phyloP scores from a whole-genome alignment of 257 asterid species.

The Striga asiatica region DNA sequence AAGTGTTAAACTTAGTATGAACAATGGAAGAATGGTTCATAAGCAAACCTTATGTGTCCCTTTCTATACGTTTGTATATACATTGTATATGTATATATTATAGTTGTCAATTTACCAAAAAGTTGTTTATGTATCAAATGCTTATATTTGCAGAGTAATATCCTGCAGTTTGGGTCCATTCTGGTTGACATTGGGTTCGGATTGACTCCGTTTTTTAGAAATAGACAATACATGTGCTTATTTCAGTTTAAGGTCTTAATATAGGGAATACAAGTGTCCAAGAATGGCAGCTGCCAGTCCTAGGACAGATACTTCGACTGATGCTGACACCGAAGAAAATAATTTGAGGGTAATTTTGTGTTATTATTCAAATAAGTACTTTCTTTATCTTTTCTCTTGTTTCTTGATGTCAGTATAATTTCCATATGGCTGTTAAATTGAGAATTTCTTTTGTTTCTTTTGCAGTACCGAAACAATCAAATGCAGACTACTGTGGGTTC shows the following conservation, averaged over 20 bases:
- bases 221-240: constrained; percentile 15
- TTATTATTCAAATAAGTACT: neutral
- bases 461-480: constrained; percentile 55
- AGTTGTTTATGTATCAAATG: neutral
- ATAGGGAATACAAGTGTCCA: constrained; percentile 21
- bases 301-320: constrained; percentile 81
- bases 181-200: constrained; percentile 14
- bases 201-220: constrained; percentile 1
- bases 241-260: constrained; percentile 16
- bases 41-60: no score
- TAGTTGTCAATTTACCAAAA: neutral
- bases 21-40: no score
- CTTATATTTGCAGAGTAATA: constrained; percentile 17
- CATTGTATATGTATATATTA: neutral
- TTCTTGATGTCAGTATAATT: neutral
- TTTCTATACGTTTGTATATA: no score
- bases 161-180: constrained; percentile 7
- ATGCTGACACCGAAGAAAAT: constrained; percentile 90
- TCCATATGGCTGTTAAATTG: neutral
- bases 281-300: constrained; percentile 84
- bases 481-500: constrained; percentile 46
- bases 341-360: constrained; percentile 48
- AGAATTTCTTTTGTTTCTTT: constrained; percentile 11
- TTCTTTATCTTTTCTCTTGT: neutral
- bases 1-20: no score